Evolutionary conservation across 345 rosid genomes (phyloP), one percentile per base, ranked within the genome.

Genomic region (Salix udensis): DNA sequence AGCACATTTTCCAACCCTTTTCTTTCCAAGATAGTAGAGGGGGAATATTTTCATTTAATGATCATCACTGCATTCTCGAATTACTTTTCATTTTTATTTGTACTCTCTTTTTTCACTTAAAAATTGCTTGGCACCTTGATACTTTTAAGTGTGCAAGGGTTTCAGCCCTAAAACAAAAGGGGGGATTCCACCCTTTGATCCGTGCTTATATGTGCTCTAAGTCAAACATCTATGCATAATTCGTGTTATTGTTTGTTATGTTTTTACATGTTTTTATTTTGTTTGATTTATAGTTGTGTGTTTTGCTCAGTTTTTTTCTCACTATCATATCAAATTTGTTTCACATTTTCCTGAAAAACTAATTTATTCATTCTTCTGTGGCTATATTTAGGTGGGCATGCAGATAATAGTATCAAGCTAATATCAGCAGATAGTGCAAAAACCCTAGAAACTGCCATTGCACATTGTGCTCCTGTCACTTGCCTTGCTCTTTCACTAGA

Each of bases 391-490:
- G 99, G 99, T 78, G 99, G 99, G 61, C 98, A 96, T 80, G 97
- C 84, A 16, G 99, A 96, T 86, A 94, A 87, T 76, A 94, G 98
- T 76, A 84, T 94, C 86, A 96, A 92, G 88, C 76, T 96, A 46
- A 67, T 96, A 78, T 91, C 99, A 72, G 77, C 94, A 61, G 98
- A 93, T 74, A 97, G 92, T 76, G 99, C 97, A 77, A 93, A 88
- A 86, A 90, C 97, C 24, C 78, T 96, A 67, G 98, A 96, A 85
- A 87, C 89, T 44, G 99, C 99, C 58, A 74, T 76, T 74, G 98
- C 92, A 68, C 99, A 96, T 84, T 92, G 92, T 86, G 97, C 97
- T 81, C 93, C 99, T 24, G 98, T 94, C 81, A 96, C 99, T 81
- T 96, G 99, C 82, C 87, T 96, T 81, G 95, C 98, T 74, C 91